Evolutionary conservation across 441 rosid genomes (phyloP), one percentile per base, ranked within the genome.

Genomic region (Erodium moschatum): DNA sequence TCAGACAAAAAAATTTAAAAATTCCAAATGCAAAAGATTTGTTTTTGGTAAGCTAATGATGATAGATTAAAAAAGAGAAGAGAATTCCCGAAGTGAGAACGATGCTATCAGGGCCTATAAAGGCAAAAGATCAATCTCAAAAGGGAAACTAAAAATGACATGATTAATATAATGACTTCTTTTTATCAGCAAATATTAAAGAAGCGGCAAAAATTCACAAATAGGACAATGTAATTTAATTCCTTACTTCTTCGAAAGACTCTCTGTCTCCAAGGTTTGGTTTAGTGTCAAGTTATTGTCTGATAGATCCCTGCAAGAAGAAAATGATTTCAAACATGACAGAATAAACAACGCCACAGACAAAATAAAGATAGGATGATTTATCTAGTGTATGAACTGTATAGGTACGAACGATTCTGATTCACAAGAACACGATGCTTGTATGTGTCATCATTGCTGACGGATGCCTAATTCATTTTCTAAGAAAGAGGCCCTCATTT

Each of bases 221-320:
- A 44, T 44, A 44, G 50, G 50, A 12, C 50, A 44, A 44, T 9
- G 50, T 44, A 6, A n/a, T n/a, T n/a, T 38, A 46, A 46, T 46
- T 56, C 5, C 63, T 18, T 56, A 56, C 63, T 19, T 19, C 12
- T 5, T 6, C 11, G 63, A 8, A 19, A 56, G 63, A 56, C 5
- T 56, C 24, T 18, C 27, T 56, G 63, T 7, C 11, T 19, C 11
- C 63, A 56, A 56, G 13, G 63, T 19, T 18, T 56, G 19, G 63
- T 56, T 56, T 56, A 56, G 63, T 18, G 63, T 20, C 63, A 56
- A 9, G 1, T 56, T 56, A 56, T 56, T 56, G 63, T 56, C 1
- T 56, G 63, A 56, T 18, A 56, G 63, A 56, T 56, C 63, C 63
- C 63, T 56, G 63, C 27, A 56, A 19, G 12, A 56, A 16, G 20